phyloP scores from a whole-genome alignment of 257 asterid genomes.

The Apocynum venetum region DNA sequence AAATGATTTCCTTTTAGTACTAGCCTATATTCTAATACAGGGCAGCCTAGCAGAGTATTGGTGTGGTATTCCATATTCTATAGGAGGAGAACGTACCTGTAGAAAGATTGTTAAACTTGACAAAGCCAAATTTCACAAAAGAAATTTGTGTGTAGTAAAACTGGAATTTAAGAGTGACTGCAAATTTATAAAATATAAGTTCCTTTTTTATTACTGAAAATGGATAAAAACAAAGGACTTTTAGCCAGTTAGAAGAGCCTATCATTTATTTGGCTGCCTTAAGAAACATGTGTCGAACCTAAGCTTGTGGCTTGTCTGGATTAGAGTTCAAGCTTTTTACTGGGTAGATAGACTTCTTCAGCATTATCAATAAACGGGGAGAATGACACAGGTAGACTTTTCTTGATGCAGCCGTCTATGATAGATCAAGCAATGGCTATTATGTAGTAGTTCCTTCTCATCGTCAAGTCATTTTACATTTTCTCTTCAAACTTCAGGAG shows the following conservation, averaged over 20 bases:
- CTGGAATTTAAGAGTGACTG: background rate
- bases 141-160: background rate
- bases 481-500: background rate
- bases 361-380: background rate
- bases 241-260: background rate
- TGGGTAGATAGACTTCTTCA: background rate
- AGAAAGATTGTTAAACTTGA: background rate
- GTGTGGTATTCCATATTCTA: background rate
- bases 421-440: background rate
- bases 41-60: background rate
- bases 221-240: background rate
- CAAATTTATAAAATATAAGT: background rate
- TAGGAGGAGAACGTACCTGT: background rate
- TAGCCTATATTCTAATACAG: background rate
- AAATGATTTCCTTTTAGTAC: background rate
- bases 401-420: background rate
- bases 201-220: background rate
- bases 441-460: background rate
- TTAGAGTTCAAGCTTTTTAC: too few species aligned
- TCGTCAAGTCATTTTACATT: background rate
- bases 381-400: too few species aligned
- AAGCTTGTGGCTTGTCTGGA: background rate
- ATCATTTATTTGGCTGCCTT: background rate
- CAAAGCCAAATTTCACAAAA: background rate
- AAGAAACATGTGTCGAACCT: background rate